phyloP scores from a whole-genome alignment of 139 green algal genomes.

The Tetradesmus obliquus region DNA sequence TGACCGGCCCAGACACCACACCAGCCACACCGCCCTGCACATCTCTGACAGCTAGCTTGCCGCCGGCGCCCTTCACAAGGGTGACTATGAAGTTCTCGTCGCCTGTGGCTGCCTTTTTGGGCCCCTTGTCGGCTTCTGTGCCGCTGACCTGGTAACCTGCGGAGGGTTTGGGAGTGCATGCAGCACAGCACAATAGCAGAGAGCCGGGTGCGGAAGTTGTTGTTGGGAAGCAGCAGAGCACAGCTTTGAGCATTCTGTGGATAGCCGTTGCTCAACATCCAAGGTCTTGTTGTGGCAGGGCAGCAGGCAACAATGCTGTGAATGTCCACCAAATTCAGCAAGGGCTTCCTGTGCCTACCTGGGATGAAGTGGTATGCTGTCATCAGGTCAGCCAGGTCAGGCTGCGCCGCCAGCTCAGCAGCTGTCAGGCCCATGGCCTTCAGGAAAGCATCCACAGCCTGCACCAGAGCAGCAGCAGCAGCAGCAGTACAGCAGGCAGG shows the following conservation, averaged over 20 bases:
- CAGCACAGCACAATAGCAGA: no score
- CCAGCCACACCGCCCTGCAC: conserved; percentile 15
- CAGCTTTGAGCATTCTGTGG: no score
- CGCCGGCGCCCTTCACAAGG: neutral
- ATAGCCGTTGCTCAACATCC: no score
- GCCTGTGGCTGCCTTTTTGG: conserved; percentile 13
- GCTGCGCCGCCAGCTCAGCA: neutral
- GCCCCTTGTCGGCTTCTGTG: neutral
- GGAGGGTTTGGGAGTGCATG: no score
- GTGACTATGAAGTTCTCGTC: conserved; percentile 29
- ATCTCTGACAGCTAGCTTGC: conserved; percentile 12
- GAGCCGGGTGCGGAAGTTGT: no score
- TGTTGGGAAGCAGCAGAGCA: no score
- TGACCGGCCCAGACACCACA: conserved; percentile 9
- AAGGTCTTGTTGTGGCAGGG: neutral
- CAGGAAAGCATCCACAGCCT: conserved; percentile 19
- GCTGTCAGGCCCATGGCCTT: conserved; percentile 17
- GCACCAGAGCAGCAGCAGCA: neutral
- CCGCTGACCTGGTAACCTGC: conserved; percentile 23
- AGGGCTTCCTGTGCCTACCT: neutral
- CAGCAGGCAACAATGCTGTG: neutral
- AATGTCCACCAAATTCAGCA: neutral
- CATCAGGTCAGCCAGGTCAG: conserved; percentile 35
- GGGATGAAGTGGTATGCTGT: conserved; percentile 33
- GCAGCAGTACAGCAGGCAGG: no score